Base-by-base conservation (phyloP, 306 rosid genomes). In the Parietaria judaica region DNA sequence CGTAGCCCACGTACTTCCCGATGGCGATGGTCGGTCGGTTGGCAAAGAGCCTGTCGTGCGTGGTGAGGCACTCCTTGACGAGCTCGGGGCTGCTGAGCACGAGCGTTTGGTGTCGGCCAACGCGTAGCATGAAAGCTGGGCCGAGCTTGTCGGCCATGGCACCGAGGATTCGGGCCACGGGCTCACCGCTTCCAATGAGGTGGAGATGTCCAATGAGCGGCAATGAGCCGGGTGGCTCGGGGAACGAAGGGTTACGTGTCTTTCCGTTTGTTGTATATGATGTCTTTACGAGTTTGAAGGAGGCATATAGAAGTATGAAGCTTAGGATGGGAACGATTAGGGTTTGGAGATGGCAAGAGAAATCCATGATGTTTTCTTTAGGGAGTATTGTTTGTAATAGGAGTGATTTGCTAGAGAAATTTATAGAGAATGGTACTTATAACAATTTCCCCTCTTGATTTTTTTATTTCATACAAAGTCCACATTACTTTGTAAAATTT, bases 191-290 rank as follows among this genome's bases (percentile, higher is more conserved):
- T 0, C 68, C 60, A 2, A 75, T 64, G 14, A 59, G 72, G 36
- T 43, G 72, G 45, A 75, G 79, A 61, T 75, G 75, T 3, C 79
- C 79, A 1, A 75, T 65, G 1, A 75, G 11, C 3, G 79, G 79
- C 67, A 67, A 55, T 5, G 64, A 48, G 11, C 71, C 71, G 0
- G 72, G 63, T 4, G 75, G 75, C 56, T 69, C 60, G 4, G 75
- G 79, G 59, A 57, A 35, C 31, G 31, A 23, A 10, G 2, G 43
- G 1, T 23, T 41, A 3, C 12, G 59, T 16, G 45, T n/a, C 3
- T 47, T 8, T 36, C 3, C 14, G 6, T 56, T 11, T 11, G 35
- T 56, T 2, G 12, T 7, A 5, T 56, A 14, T 8, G 8, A 11
- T 54, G 6, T 17, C 6, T 8, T 37, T 10, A 12, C 31, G 14